Evolutionary conservation across 139 green algal species (phyloP).

Genomic region (Axilococcus clingmanii): DNA sequence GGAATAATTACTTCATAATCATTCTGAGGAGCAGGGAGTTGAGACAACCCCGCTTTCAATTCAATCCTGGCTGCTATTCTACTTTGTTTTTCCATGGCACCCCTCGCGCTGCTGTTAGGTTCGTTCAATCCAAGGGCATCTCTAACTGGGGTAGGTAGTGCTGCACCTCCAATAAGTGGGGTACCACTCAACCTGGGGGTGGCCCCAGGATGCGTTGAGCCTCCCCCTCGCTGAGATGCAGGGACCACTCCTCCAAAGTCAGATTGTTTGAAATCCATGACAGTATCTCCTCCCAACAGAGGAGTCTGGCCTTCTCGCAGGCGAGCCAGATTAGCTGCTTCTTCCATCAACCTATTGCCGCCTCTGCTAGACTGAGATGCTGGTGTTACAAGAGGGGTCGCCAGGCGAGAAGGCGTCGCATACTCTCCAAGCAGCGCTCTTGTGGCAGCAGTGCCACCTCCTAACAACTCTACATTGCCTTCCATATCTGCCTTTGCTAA

Average conservation of each 20-base stretch:
- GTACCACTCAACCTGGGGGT: slow-evolving; percentile 5
- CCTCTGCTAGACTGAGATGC: slow-evolving; percentile 49
- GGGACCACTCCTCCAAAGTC: slow-evolving; percentile 75
- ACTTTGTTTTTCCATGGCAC: slow-evolving; percentile 19
- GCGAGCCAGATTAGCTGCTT: slow-evolving; percentile 75
- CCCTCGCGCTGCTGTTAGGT: slow-evolving; percentile 14
- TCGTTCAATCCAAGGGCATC: slow-evolving; percentile 85
- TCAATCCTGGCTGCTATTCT: slow-evolving; percentile 30
- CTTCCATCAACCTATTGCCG: slow-evolving; percentile 65
- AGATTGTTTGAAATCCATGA: slow-evolving; percentile 54
- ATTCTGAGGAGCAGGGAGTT: slow-evolving; percentile 77
- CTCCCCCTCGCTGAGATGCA: background rate
- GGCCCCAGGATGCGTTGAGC: slow-evolving; percentile 62
- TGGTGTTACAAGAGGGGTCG: slow-evolving; percentile 73
- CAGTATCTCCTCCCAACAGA: slow-evolving; percentile 79
- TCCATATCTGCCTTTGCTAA: slow-evolving; percentile 62
- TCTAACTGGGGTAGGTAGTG: slow-evolving; percentile 42
- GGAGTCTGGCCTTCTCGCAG: slow-evolving; percentile 72
- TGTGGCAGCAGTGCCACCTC: slow-evolving; percentile 60
- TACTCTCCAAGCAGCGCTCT: slow-evolving; percentile 70
- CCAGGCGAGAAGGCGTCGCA: slow-evolving; percentile 38
- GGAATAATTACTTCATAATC: slow-evolving; percentile 80
- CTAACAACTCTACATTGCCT: slow-evolving; percentile 22
- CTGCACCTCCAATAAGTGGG: background rate
- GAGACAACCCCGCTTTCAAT: slow-evolving; percentile 51